Conservation (phyloP, 768 basidiomycete species). For the Trametes cinnabarina region DNA sequence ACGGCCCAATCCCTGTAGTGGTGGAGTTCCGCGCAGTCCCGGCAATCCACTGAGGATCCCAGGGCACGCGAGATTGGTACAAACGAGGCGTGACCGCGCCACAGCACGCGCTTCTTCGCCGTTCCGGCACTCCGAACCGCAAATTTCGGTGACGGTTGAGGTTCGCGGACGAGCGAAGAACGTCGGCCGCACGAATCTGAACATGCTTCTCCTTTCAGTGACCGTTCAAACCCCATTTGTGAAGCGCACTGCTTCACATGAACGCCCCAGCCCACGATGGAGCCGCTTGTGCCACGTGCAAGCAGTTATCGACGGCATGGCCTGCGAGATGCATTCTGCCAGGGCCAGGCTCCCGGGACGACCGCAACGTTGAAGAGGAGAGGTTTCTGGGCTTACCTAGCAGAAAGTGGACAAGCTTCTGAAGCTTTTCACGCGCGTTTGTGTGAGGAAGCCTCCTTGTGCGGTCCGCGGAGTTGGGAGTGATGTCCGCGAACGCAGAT, state of each 20-base stretch:
- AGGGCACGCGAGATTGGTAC: no score
- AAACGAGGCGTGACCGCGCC: no score
- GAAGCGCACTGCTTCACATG: background rate
- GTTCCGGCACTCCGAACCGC: no score
- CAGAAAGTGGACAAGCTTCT: background rate
- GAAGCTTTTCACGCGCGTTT: no score
- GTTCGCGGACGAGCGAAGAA: background rate
- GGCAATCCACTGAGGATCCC: no score
- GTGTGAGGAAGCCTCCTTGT: background rate
- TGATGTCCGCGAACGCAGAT: background rate
- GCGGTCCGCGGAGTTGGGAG: conserved; percentile 6
- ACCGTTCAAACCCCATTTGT: background rate
- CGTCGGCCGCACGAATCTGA: background rate
- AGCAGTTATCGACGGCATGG: no score
- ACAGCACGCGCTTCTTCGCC: no score
- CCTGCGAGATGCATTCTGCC: background rate
- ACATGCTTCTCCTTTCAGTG: background rate
- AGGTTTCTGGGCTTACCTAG: background rate
- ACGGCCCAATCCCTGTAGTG: no score
- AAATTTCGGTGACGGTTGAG: background rate
- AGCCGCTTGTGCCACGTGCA: no score
- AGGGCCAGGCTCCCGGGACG: background rate
- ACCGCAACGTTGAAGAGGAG: background rate
- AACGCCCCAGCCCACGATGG: background rate
- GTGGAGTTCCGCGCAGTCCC: no score